phyloP scores from a whole-genome alignment of 2,329 filamentous ascomycete genomes.

The Exophiala spinifera region DNA sequence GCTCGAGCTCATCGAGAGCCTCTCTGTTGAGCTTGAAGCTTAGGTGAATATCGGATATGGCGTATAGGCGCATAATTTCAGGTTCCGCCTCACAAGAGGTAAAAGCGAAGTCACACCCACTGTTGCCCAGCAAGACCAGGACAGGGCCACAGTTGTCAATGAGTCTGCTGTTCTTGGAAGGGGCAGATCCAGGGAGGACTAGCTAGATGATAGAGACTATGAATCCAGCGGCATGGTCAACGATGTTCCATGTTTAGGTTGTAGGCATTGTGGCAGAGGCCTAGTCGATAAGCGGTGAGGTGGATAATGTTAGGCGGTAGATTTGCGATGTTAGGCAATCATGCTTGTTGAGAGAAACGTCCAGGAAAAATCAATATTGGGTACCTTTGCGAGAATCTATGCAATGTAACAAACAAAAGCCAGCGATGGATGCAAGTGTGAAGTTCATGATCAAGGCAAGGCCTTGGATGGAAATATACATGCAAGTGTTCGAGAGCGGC shows the following conservation, averaged over 20 bases:
- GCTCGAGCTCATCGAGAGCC: slow-evolving; percentile 24
- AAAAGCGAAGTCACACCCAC: not conserved
- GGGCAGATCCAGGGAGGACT: no score
- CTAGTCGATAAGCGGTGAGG: not conserved
- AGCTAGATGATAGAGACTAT: no score
- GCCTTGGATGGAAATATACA: no score
- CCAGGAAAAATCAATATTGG: no score
- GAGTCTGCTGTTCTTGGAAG: no score
- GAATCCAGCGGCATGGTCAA: not conserved
- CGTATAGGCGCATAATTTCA: slow-evolving; percentile 25
- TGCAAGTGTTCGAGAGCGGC: not conserved
- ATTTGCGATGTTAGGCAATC: not conserved
- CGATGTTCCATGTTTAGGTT: not conserved
- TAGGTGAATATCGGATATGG: slow-evolving; percentile 29
- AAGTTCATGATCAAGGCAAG: no score
- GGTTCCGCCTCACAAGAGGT: not conserved
- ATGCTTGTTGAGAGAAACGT: no score
- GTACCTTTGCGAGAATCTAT: no score
- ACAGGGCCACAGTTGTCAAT: no score
- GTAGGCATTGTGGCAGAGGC: not conserved
- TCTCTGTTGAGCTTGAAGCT: slow-evolving; percentile 29
- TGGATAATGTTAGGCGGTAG: not conserved
- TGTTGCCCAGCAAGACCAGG: no score
- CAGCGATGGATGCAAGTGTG: no score
- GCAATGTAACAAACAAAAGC: no score